Base-by-base conservation (phyloP, 2,329 filamentous ascomycete genomes). In the Chaetomiaceae sp. region DNA sequence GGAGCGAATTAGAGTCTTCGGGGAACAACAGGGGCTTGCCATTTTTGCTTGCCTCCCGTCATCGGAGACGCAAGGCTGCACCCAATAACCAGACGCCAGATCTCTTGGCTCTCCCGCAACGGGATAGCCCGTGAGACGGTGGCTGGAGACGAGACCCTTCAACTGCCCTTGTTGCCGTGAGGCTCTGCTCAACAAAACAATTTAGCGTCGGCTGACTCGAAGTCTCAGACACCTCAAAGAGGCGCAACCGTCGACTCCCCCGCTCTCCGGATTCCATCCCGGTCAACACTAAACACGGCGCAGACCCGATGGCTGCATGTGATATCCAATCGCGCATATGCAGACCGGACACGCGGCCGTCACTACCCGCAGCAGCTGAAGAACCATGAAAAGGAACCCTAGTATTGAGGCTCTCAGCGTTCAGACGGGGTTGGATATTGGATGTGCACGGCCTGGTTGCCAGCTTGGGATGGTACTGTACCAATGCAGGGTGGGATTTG, bases 281-380 rank as follows among this genome's bases (percentile, higher is more conserved):
- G 34, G 34, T 16, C 11, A 20, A 6, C n/a, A 30, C 32, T 41
- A 36, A 33, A 7, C 2, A 18, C 16, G 11, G 23, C n/a, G 36
- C 21, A 42, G 20, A 27, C 37, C 18, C 21, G 23, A 32, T 42
- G 42, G 49, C 49, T 58, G 52, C 55, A 58, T 58, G 55, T 55
- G 55, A 53, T 58, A 58, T 55, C 11, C 43, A 44, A 20, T n/a
- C 29, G 9, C 51, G 53, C 49, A 54, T 47, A 52, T 55, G 48
- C 49, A 55, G 43, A 27, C 46, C 11, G 11, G 33, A 36, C 10
- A 37, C 30, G 27, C 25, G 14, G 32, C 36, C 41, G 20, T 21
- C 21, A 2, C 18, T 42, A 29, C 20, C 7, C 30, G 14, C 11
- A 8, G 32, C 46, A 48, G 53, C 53, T 40, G 48, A 43, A 21